Percentiles rank a stretch among this genome's conserved stretches.
Conservation (phyloP, 2,329 filamentous ascomycete genomes). For the Clarireedia paspali region DNA sequence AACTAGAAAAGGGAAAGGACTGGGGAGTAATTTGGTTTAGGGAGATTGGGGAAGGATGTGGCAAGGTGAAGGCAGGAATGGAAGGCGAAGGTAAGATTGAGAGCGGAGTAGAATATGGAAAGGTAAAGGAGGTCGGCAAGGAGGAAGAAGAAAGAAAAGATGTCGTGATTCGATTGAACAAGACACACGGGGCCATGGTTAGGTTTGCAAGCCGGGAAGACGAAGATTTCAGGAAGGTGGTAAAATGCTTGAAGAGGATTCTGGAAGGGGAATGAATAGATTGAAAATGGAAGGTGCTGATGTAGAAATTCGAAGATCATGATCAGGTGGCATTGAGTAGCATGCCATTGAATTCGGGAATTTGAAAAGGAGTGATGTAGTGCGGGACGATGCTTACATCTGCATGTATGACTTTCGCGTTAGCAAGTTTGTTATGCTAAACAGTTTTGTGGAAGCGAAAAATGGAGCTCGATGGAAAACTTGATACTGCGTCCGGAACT, state of each 20-base stretch:
- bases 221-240: not conserved
- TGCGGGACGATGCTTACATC: not conserved
- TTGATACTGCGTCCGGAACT: too few species aligned
- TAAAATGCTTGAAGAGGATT: not conserved
- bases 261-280: not conserved
- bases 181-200: constrained; percentile 1
- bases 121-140: not conserved
- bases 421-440: too few species aligned
- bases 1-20: not conserved
- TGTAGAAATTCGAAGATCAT: not conserved
- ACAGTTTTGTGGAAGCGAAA: too few species aligned
- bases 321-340: not conserved
- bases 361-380: not conserved
- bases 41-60: not conserved
- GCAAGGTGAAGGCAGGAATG: not conserved
- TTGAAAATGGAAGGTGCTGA: not conserved
- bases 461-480: too few species aligned
- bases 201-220: not conserved
- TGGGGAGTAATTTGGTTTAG: not conserved
- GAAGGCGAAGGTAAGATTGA: not conserved
- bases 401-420: too few species aligned
- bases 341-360: too few species aligned
- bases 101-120: not conserved
- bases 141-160: not conserved
- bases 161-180: not conserved